Evolutionary conservation across 2,329 filamentous ascomycete genomes (phyloP), one percentile per base, ranked within the genome.

Genomic region (Penicillium hordei): DNA sequence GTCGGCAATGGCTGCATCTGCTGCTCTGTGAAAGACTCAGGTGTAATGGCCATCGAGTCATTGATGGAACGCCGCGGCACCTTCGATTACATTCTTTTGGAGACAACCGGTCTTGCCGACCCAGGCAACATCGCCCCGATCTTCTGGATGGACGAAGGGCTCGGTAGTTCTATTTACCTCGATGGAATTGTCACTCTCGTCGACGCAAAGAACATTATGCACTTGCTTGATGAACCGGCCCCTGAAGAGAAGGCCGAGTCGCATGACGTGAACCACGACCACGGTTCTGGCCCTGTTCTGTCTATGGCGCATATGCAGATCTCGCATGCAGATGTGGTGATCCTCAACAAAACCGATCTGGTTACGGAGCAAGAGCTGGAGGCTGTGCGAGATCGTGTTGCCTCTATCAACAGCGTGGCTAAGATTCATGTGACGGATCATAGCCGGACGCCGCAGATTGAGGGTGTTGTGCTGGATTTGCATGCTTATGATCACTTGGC

Each of bases 1-100:
- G 86, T 99, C 52, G 92, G 91, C 52, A 99, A 99, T 67, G 94
- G 94, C 61, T 99, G 94, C 73, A 92, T 99, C 65, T 99, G 94
- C 78, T 99, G 94, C 77, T 96, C 92, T 3, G 93, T 97, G 68
- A 99, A 97, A 78, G 94, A 99, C 73, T 87, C 89, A 0, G 94
- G 94, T 13, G 93, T 99, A 38, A 91, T 91, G 65, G 94, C 94
- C 36, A 96, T 99, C 54, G 94, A 99, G 78, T 91, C 91, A 1
- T 81, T 99, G 3, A 97, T 99, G 91, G 90, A 93, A 63, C 91
- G 92, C 69, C 91, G 90, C 63, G 93, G 93, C 49, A 88, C 88
- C 5, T 99, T 99, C 71, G 94, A 99, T 78, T 99, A 97, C 77
- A 97, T 99, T 64, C 83, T 99, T 2, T 86, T 99, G 1, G 94